Evolutionary conservation across 2,329 filamentous ascomycete species (phyloP).

Genomic region (Beauveria pseudobassiana): DNA sequence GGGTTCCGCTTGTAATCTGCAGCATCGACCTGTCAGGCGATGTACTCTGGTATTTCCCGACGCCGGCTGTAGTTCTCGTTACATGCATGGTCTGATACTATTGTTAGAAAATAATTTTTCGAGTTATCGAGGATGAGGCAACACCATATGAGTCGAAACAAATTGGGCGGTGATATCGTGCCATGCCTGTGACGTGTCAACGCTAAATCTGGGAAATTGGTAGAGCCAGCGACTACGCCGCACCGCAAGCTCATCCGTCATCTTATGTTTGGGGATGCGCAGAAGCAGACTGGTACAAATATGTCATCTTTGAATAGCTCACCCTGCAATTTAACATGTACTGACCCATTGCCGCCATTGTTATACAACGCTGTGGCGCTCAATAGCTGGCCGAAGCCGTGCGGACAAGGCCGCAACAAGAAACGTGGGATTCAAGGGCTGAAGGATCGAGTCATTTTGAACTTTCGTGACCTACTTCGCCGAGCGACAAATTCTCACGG

Average conservation of each 20-base stretch:
- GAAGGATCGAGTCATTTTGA: not conserved
- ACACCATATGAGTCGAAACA: no score
- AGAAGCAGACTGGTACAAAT: not conserved
- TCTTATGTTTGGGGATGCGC: not conserved
- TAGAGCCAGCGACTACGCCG: not conserved
- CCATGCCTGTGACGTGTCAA: not conserved
- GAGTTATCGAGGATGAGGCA: not conserved
- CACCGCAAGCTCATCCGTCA: not conserved
- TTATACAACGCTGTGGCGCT: conserved; percentile 1
- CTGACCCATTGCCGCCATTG: not conserved
- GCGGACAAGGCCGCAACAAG: not conserved
- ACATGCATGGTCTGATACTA: no score
- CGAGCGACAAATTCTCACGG: not conserved
- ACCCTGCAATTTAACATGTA: not conserved
- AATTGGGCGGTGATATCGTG: not conserved
- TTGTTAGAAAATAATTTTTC: no score
- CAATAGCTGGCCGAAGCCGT: not conserved
- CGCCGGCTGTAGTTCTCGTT: no score
- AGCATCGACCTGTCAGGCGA: no score
- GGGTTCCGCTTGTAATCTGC: no score
- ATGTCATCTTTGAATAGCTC: not conserved
- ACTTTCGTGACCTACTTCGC: not conserved
- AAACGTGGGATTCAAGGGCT: not conserved
- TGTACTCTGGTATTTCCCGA: no score
- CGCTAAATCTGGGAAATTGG: not conserved